Base-by-base conservation (phyloP, 768 basidiomycete genomes). In the Clitopilus hobsonii region DNA sequence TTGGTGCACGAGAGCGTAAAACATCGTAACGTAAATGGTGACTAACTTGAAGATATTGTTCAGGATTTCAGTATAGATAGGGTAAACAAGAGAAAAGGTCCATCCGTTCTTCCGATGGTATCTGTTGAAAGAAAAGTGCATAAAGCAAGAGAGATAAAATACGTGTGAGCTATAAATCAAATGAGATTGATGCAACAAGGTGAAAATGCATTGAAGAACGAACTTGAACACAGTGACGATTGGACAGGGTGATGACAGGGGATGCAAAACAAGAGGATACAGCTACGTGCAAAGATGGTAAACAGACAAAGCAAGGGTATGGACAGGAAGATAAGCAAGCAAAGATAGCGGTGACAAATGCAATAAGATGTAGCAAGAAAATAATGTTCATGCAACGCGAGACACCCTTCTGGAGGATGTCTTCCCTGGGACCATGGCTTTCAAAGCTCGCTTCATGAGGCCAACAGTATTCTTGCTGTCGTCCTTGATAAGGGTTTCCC, bases 361-460 rank as follows among this genome's bases (percentile, higher is more conserved):
- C 23, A 38, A 32, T 23, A 30, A 41, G 29, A 56, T 51, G 30
- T n/a, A 51, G 13, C 30, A 59, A 45, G 49, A 49, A 50, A 52
- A 57, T 26, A 55, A 53, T 56, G 53, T 29, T 70, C 59, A 69
- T 59, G 58, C 61, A 45, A 75, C 56, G 57, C 78, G 76, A 10
- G 84, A 82, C 61, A 78, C 49, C 57, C 80, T 75, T 60, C 75
- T 78, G 2, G 81, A 81, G 56, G 66, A 69, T 8, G 79, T 74
- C 71, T 81, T 88, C 30, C 79, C 80, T 47, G 87, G 84, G 55
- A 86, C 86, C 66, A 91, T 84, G 3, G 88, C 85, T 69, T 86
- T 89, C 68, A 91, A 76, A 11, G 89, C 89, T 48, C 85, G 84
- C 32, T 82, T 80, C 54, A 91, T 81, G 54, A 84, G 73, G 4